phyloP scores from a whole-genome alignment of 2,329 filamentous ascomycete species.

The Hortaea sp. region DNA sequence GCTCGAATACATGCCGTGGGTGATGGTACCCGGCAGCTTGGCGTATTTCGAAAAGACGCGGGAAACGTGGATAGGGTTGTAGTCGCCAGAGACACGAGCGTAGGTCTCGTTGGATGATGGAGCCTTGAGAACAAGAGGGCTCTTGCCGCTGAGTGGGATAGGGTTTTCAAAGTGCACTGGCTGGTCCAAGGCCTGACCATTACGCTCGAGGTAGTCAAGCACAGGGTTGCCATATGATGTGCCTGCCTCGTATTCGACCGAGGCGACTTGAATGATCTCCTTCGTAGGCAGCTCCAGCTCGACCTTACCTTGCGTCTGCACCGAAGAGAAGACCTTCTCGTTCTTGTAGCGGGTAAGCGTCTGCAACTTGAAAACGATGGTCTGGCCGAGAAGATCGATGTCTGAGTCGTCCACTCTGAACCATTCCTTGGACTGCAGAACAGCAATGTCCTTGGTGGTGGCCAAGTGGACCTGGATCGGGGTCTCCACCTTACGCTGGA shows the following conservation, averaged over 20 bases:
- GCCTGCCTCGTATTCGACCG: slow-evolving; percentile 88
- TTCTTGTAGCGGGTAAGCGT: slow-evolving; percentile 92
- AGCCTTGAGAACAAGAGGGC: slow-evolving; percentile 75
- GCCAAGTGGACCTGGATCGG: slow-evolving; percentile 86
- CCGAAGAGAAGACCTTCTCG: slow-evolving; percentile 78
- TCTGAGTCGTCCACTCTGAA: slow-evolving; percentile 80
- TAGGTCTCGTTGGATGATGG: slow-evolving; percentile 97
- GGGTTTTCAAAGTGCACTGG: slow-evolving; percentile 95
- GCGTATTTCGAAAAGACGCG: slow-evolving; percentile 94
- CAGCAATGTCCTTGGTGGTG: slow-evolving; percentile 82
- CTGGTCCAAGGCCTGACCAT: slow-evolving; percentile 88
- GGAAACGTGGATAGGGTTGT: slow-evolving; percentile 97
- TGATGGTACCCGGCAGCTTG: slow-evolving; percentile 91
- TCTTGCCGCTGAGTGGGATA: slow-evolving; percentile 89
- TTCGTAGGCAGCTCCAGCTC: slow-evolving; percentile 91
- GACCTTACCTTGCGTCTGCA: slow-evolving; percentile 87
- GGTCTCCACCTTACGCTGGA: slow-evolving; percentile 93
- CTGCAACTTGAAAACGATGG: slow-evolving; percentile 89
- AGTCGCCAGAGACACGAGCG: slow-evolving; percentile 92
- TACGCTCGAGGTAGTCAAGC: slow-evolving; percentile 85
- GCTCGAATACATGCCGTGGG: slow-evolving; percentile 98
- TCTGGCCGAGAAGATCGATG: slow-evolving; percentile 83
- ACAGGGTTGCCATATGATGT: slow-evolving; percentile 92
- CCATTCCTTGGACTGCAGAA: slow-evolving; percentile 95
- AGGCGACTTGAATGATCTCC: slow-evolving; percentile 95